Conservation (phyloP, 768 basidiomycete species). For the Termitomyces sp. region DNA sequence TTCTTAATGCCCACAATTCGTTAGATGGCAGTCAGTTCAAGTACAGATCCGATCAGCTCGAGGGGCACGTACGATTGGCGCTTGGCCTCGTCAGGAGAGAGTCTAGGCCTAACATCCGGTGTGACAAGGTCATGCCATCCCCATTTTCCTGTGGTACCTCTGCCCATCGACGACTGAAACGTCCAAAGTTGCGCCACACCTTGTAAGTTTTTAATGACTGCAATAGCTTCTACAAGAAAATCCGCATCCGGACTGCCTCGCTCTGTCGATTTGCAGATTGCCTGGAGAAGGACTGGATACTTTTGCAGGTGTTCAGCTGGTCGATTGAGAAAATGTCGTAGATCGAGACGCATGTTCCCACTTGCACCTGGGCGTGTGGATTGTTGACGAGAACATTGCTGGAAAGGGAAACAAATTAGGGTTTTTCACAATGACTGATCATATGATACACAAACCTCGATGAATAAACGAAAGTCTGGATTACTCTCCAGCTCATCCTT, state of each 20-base stretch:
- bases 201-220: constrained; percentile 78
- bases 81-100: constrained; percentile 73
- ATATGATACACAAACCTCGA: constrained; percentile 57
- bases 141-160: constrained; percentile 73
- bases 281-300: constrained; percentile 82
- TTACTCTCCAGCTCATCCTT: constrained; percentile 85
- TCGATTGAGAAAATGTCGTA: constrained; percentile 74
- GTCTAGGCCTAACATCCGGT: constrained; percentile 48
- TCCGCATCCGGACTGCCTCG: constrained; percentile 80
- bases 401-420: not conserved
- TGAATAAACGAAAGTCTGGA: constrained; percentile 74
- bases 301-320: constrained; percentile 84
- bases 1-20: constrained; percentile 34
- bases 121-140: constrained; percentile 88
- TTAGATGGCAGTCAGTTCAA: not conserved
- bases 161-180: constrained; percentile 87
- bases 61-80: constrained; percentile 71
- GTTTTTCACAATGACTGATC: not conserved
- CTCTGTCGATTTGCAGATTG: constrained; percentile 79
- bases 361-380: constrained; percentile 32
- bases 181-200: constrained; percentile 77
- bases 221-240: constrained; percentile 73
- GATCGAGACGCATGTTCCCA: constrained; percentile 45
- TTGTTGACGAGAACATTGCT: constrained; percentile 44
- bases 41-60: not conserved